A percentile compares a stretch with the other conserved stretches of the same genome.
Evolutionary conservation across 2,329 filamentous ascomycete genomes (phyloP).

Genomic region (Orbilia brochopaga): DNA sequence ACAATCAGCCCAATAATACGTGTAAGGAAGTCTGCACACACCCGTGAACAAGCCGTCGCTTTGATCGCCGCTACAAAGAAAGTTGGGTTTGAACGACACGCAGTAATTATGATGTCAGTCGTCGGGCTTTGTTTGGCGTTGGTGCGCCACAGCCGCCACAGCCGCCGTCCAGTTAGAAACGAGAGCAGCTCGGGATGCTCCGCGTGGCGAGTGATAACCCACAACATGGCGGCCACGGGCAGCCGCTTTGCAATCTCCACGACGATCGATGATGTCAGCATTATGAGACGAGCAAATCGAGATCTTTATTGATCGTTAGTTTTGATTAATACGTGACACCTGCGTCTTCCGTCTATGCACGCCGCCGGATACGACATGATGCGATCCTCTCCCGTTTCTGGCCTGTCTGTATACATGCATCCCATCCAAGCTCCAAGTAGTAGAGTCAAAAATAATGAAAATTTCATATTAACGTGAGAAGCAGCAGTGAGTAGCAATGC

Average conservation of each 20-base stretch:
- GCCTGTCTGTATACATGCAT: background rate
- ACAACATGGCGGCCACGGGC: background rate
- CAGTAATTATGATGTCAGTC: constrained; percentile 47
- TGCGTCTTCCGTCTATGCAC: background rate
- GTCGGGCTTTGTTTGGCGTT: background rate
- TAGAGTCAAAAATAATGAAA: background rate
- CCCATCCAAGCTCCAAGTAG: background rate
- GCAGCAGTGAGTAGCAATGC: background rate
- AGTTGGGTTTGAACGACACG: background rate
- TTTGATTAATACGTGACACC: no score
- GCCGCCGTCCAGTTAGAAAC: no score
- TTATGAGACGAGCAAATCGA: constrained; percentile 1
- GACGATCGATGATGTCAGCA: constrained; percentile 34
- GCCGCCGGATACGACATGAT: background rate
- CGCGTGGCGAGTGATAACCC: constrained; percentile 16
- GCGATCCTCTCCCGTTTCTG: no score
- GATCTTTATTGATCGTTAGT: background rate
- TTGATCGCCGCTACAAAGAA: constrained; percentile 1
- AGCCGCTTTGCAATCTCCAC: background rate
- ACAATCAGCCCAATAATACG: no score
- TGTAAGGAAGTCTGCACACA: no score
- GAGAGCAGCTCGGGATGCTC: constrained; percentile 34
- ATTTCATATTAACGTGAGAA: background rate
- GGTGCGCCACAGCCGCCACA: constrained; percentile 18
- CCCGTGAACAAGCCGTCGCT: background rate